Conservation (phyloP, 108 stramenopile genomes). For the Pseudonitzschia multiseries region DNA sequence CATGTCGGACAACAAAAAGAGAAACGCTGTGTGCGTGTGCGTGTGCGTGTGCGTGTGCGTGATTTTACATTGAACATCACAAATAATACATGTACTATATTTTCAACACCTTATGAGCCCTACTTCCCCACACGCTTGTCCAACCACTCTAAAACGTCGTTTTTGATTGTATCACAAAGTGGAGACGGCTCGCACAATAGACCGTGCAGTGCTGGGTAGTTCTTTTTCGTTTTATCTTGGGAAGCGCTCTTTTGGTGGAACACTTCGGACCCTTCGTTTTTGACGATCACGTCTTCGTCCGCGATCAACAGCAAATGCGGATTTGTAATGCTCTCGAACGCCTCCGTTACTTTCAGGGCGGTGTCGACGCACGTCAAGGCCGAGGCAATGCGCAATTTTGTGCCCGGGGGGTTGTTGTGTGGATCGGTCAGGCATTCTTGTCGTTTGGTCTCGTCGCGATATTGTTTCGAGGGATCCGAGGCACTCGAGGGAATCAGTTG, state of each 20-base stretch:
- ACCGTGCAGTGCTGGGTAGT: conserved; percentile 78
- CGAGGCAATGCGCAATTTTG: conserved; percentile 43
- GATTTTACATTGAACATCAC: too few species aligned
- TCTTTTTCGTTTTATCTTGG: conserved; percentile 69
- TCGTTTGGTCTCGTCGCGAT: conserved; percentile 65
- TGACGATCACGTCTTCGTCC: conserved; percentile 81
- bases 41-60: too few species aligned
- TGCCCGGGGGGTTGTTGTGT: conserved; percentile 23
- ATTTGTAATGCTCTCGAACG: conserved; percentile 38
- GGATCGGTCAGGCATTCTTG: conserved; percentile 70
- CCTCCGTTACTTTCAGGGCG: conserved; percentile 37
- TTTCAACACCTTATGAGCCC: too few species aligned
- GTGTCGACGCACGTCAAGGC: conserved; percentile 74
- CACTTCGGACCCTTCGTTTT: conserved; percentile 61
- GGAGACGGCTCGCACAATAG: conserved; percentile 80
- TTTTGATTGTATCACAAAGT: conserved; percentile 62
- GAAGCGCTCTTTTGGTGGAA: conserved; percentile 53
- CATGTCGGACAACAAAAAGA: too few species aligned
- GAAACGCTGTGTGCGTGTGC: too few species aligned
- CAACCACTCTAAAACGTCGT: conserved; percentile 71
- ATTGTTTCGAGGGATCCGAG: conserved; percentile 64
- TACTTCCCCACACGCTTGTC: conserved; percentile 9
- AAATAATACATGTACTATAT: too few species aligned
- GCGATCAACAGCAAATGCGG: conserved; percentile 75
- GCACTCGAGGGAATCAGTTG: conserved; percentile 65